These are phyloP conservation scores for Tuber magnatum DNA, from an alignment of 495 filamentous ascomycete genomes.

Conservation along the genomic window DNA sequence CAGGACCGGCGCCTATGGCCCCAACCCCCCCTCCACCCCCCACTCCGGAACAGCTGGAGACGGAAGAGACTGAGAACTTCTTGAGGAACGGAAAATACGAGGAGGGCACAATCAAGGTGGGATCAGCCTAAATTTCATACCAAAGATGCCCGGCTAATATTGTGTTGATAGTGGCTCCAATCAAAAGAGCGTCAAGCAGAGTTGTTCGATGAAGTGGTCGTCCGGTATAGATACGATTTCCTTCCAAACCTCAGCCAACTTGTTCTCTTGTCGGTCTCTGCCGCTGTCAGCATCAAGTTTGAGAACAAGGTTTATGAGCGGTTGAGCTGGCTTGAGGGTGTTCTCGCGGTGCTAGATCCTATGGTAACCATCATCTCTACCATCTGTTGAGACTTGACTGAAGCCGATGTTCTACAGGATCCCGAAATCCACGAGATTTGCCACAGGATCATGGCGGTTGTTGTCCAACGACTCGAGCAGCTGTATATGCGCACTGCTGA, in stretches of 20 bases:
- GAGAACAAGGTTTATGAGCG: slow-evolving; percentile 59
- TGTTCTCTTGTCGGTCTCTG: slow-evolving; percentile 72
- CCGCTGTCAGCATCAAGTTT: slow-evolving; percentile 67
- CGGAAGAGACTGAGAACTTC: slow-evolving; percentile 56
- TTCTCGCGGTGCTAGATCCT: slow-evolving; percentile 49
- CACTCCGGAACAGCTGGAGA: slow-evolving; percentile 58
- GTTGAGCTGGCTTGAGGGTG: slow-evolving; percentile 68
- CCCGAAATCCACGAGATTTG: slow-evolving; percentile 66
- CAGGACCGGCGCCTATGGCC: slow-evolving; percentile 40
- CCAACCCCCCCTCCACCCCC: slow-evolving; percentile 45
- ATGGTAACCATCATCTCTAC: slow-evolving; percentile 45
- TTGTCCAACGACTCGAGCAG: slow-evolving; percentile 62
- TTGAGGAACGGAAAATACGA: slow-evolving; percentile 63
- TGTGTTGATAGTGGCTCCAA: slow-evolving; percentile 71
- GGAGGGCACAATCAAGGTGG: slow-evolving; percentile 59
- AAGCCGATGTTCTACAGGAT: slow-evolving; percentile 50
- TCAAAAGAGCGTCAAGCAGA: slow-evolving; percentile 59
- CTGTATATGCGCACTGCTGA: slow-evolving; percentile 63
- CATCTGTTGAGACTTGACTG: slow-evolving; percentile 10
- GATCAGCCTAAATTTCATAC: slow-evolving; percentile 20
- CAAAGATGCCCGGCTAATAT: slow-evolving; percentile 9
- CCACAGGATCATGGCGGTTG: slow-evolving; percentile 62
- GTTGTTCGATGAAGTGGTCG: slow-evolving; percentile 75
- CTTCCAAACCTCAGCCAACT: slow-evolving; percentile 65
- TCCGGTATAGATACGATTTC: slow-evolving; percentile 63